Evolutionary conservation across 1,284 basidiomycete species (phyloP).

Genomic region (Omphalotus olearius): DNA sequence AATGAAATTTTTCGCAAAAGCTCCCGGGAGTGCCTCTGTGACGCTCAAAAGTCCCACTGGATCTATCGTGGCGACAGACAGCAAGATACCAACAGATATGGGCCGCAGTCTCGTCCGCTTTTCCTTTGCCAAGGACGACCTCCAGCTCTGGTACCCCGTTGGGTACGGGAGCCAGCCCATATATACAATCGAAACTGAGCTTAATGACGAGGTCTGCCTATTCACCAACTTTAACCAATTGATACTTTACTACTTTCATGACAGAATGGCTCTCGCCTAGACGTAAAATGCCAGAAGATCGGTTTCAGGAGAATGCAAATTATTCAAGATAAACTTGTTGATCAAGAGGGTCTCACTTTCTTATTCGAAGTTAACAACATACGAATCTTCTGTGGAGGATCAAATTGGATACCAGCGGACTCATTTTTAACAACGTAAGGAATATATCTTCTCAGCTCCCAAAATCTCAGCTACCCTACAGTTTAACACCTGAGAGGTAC

Average conservation of each 20-base stretch:
- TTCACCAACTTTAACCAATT: conserved; percentile 1
- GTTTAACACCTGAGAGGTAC: conserved; percentile 56
- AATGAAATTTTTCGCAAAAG: conserved; percentile 37
- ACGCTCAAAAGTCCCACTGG: conserved; percentile 46
- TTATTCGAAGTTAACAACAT: conserved; percentile 87
- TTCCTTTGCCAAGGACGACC: conserved; percentile 46
- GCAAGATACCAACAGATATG: conserved; percentile 32
- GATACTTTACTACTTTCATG: neutral
- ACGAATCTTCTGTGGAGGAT: conserved; percentile 84
- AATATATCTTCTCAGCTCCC: neutral
- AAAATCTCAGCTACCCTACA: conserved; percentile 17
- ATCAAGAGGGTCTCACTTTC: conserved; percentile 75
- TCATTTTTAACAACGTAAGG: conserved; percentile 75
- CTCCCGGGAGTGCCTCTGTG: conserved; percentile 37
- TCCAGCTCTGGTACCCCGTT: conserved; percentile 83
- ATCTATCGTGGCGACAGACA: conserved; percentile 31
- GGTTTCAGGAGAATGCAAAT: conserved; percentile 75
- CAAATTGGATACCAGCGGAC: conserved; percentile 93
- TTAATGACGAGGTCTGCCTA: conserved; percentile 45
- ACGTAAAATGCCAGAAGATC: conserved; percentile 52
- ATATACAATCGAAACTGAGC: conserved; percentile 56
- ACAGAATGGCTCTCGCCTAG: conserved; percentile 47
- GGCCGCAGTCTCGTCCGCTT: conserved; percentile 42
- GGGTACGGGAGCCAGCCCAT: conserved; percentile 78
- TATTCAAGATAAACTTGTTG: conserved; percentile 72